phyloP scores from a whole-genome alignment of 805 yeast species.

The Suhomyces xylopsoci region DNA sequence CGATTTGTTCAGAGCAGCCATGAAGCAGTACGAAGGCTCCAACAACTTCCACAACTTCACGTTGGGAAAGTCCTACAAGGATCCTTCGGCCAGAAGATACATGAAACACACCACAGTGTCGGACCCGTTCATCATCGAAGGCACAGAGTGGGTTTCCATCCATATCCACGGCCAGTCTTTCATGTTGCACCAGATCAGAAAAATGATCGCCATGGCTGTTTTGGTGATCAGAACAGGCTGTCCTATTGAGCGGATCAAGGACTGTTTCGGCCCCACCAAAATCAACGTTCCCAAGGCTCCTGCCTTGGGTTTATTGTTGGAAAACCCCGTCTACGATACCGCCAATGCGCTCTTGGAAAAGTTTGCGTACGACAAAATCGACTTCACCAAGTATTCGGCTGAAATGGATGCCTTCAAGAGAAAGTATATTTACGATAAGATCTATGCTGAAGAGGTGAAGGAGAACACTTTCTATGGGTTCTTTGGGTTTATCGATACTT shows the following conservation, averaged over 20 bases:
- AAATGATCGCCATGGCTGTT: slow-evolving; percentile 95
- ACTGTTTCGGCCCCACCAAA: slow-evolving; percentile 71
- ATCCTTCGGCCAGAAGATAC: slow-evolving; percentile 78
- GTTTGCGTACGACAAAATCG: slow-evolving; percentile 74
- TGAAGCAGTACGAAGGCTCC: slow-evolving; percentile 75
- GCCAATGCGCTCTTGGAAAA: slow-evolving; percentile 69
- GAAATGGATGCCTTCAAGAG: slow-evolving; percentile 85
- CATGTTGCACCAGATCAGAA: slow-evolving; percentile 96
- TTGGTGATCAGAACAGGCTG: slow-evolving; percentile 82
- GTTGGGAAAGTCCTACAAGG: slow-evolving; percentile 74
- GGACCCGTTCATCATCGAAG: slow-evolving; percentile 87
- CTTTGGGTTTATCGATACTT: slow-evolving; percentile 85
- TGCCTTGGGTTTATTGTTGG: slow-evolving; percentile 85
- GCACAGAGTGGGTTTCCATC: slow-evolving; percentile 93
- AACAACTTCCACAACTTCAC: slow-evolving; percentile 93
- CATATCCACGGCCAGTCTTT: slow-evolving; percentile 98
- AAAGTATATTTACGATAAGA: slow-evolving; percentile 86
- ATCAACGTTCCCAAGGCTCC: slow-evolving; percentile 97
- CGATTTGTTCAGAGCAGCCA: slow-evolving; percentile 59
- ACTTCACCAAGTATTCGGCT: slow-evolving; percentile 59
- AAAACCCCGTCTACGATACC: slow-evolving; percentile 87
- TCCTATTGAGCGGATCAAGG: slow-evolving; percentile 69
- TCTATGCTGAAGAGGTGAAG: slow-evolving; percentile 82
- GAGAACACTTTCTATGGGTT: slow-evolving; percentile 90
- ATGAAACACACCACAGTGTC: slow-evolving; percentile 78